Evolutionary conservation across 2,329 filamentous ascomycete genomes (phyloP).

Genomic region (Pseudopithomyces chartarum): DNA sequence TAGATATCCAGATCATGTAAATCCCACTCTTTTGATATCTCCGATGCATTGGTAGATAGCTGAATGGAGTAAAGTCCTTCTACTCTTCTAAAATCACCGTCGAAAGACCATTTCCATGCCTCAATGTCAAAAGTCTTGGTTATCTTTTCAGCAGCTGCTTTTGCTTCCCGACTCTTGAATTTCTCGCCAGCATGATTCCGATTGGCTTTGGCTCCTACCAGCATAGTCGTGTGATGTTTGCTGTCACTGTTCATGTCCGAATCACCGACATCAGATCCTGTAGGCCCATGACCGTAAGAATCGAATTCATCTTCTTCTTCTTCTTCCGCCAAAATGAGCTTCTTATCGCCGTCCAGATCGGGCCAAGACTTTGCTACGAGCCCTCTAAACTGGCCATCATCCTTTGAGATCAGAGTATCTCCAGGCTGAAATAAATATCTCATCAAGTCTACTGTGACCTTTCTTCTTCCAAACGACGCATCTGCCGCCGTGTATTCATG

Average conservation of each 20-base stretch:
- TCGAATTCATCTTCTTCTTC: not conserved
- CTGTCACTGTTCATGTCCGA: too few species aligned
- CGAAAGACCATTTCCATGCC: conserved; percentile 12
- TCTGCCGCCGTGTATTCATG: conserved; percentile 12
- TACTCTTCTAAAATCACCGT: conserved; percentile 12
- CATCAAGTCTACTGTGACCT: conserved; percentile 6
- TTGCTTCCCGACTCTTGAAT: not conserved
- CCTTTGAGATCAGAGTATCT: conserved; percentile 12
- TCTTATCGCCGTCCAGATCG: not conserved
- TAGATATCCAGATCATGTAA: conserved; percentile 14
- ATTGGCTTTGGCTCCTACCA: not conserved
- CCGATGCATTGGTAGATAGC: not conserved
- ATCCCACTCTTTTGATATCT: not conserved
- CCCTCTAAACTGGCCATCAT: not conserved
- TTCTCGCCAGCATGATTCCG: not conserved
- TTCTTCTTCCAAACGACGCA: conserved; percentile 1
- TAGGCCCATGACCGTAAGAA: not conserved
- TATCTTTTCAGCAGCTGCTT: not conserved
- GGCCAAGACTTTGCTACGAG: conserved; percentile 12
- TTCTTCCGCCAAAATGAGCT: not conserved
- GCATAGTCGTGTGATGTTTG: too few species aligned
- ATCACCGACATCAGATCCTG: not conserved
- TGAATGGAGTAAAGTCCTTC: not conserved
- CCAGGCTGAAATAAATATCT: conserved; percentile 19
- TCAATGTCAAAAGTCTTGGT: conserved; percentile 1